Evolutionary conservation across 2,329 filamentous ascomycete genomes (phyloP).

Genomic region (Diplocarpon rosae): DNA sequence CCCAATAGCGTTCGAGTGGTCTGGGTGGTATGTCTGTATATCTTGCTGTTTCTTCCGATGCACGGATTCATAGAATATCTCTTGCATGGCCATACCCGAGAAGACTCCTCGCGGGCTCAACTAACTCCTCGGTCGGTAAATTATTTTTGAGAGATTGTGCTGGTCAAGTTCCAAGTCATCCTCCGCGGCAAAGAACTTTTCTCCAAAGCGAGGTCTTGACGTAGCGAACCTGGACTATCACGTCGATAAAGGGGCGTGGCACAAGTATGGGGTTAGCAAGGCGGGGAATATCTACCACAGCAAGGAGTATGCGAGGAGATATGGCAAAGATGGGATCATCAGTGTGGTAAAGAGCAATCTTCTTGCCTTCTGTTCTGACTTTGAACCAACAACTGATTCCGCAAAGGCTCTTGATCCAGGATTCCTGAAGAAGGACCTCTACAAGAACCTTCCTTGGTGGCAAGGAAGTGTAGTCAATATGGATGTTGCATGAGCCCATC

Average conservation of each 20-base stretch:
- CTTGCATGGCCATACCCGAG: no score
- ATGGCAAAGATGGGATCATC: slow-evolving; percentile 10
- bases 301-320: slow-evolving; percentile 9
- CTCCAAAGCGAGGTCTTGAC: slow-evolving; percentile 8
- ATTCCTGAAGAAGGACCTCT: slow-evolving; percentile 11
- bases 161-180: slow-evolving; percentile 13
- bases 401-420: slow-evolving; percentile 12
- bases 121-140: no score
- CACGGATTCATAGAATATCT: no score
- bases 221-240: slow-evolving; percentile 15
- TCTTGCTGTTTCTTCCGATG: no score
- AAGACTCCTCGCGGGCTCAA: no score
- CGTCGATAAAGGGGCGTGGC: slow-evolving; percentile 2
- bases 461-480: slow-evolving; percentile 1
- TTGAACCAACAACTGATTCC: neutral
- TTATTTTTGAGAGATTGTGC: no score
- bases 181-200: slow-evolving; percentile 4
- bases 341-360: slow-evolving; percentile 6
- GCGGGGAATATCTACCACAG: slow-evolving; percentile 13
- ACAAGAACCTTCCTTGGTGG: slow-evolving; percentile 3
- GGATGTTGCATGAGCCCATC: slow-evolving; percentile 7
- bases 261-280: slow-evolving; percentile 14
- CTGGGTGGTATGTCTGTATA: slow-evolving; percentile 16
- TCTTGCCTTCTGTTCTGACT: neutral
- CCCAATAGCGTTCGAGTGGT: slow-evolving; percentile 22